Percentiles rank a stretch among this genome's conserved stretches.
Evolutionary conservation across 768 basidiomycete species (phyloP).

Genomic region (Hirschioporus abietinus): DNA sequence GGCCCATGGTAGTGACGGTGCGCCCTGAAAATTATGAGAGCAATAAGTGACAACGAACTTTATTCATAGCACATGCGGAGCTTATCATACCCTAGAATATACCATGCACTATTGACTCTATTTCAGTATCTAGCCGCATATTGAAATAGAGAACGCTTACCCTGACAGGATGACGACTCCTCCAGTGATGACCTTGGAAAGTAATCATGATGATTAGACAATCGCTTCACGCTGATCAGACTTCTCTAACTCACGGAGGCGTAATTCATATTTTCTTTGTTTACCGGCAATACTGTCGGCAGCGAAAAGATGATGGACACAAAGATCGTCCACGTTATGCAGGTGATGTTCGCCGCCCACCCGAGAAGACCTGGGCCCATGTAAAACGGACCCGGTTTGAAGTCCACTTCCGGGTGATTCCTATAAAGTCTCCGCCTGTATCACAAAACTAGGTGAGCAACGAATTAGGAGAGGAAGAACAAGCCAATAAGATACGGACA

Average conservation of each 20-base stretch:
- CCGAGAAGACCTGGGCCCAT: conserved; percentile 69
- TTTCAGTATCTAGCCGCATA: not conserved
- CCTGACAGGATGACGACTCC: conserved; percentile 28
- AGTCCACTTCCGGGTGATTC: conserved; percentile 75
- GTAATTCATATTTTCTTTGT: conserved; percentile 73
- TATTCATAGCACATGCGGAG: too few relatives aligned
- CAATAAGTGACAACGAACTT: too few relatives aligned
- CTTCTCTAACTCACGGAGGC: conserved; percentile 46
- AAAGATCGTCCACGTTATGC: conserved; percentile 66
- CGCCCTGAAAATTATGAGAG: conserved; percentile 11
- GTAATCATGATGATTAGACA: not conserved
- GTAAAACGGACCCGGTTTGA: conserved; percentile 84
- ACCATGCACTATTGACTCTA: conserved; percentile 16
- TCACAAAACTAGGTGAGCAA: not conserved
- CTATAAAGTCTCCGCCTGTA: conserved; percentile 52
- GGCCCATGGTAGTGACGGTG: conserved; percentile 24
- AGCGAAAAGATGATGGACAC: conserved; percentile 68
- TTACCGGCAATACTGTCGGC: conserved; percentile 66
- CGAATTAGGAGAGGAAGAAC: not conserved
- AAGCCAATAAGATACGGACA: conserved; percentile 25
- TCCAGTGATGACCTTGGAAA: conserved; percentile 26
- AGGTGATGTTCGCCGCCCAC: conserved; percentile 53
- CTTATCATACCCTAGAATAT: conserved; percentile 20
- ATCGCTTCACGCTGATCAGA: not conserved
- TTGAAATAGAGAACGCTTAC: conserved; percentile 14